These are phyloP conservation scores for Suhomyces atakaporum DNA, from an alignment of 1,139 yeast species.

Conservation along the genomic window DNA sequence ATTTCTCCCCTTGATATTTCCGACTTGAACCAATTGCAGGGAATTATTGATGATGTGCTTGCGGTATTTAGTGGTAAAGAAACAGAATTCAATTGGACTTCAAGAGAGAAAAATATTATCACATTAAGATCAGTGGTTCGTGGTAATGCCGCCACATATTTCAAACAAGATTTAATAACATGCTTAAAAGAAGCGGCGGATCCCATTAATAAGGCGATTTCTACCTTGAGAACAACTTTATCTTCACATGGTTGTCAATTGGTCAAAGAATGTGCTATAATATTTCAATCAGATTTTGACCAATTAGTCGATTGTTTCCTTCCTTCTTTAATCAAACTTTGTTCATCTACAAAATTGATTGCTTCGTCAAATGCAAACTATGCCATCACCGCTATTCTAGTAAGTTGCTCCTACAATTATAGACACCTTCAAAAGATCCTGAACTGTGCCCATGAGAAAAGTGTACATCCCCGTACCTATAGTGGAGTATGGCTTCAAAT, in stretches of 20 bases:
- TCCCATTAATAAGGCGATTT: slow-evolving; percentile 66
- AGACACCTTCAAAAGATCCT: slow-evolving; percentile 56
- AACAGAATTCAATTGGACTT: slow-evolving; percentile 84
- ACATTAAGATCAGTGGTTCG: slow-evolving; percentile 61
- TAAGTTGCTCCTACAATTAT: slow-evolving; percentile 55
- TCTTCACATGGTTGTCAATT: slow-evolving; percentile 75
- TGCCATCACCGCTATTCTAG: slow-evolving; percentile 61
- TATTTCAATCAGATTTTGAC: slow-evolving; percentile 55
- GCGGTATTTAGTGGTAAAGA: slow-evolving; percentile 72
- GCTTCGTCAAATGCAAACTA: slow-evolving; percentile 75
- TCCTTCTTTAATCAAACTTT: slow-evolving; percentile 58
- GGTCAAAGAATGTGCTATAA: slow-evolving; percentile 68
- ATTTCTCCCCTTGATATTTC: slow-evolving; percentile 22
- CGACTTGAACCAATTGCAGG: slow-evolving; percentile 21
- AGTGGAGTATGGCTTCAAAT: slow-evolving; percentile 74
- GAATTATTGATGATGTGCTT: slow-evolving; percentile 20
- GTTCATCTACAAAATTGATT: slow-evolving; percentile 78
- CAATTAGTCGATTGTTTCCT: slow-evolving; percentile 60
- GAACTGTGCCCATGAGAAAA: slow-evolving; percentile 64
- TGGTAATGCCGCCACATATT: slow-evolving; percentile 50
- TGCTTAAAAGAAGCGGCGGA: slow-evolving; percentile 51
- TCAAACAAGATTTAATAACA: slow-evolving; percentile 44
- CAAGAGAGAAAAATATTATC: slow-evolving; percentile 63
- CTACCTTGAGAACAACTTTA: slow-evolving; percentile 81
- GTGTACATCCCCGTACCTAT: slow-evolving; percentile 66